A percentile compares a stretch with the other conserved stretches of the same genome.
phyloP scores from a whole-genome alignment of 345 rosid genomes.

The Eutrema japonicum region DNA sequence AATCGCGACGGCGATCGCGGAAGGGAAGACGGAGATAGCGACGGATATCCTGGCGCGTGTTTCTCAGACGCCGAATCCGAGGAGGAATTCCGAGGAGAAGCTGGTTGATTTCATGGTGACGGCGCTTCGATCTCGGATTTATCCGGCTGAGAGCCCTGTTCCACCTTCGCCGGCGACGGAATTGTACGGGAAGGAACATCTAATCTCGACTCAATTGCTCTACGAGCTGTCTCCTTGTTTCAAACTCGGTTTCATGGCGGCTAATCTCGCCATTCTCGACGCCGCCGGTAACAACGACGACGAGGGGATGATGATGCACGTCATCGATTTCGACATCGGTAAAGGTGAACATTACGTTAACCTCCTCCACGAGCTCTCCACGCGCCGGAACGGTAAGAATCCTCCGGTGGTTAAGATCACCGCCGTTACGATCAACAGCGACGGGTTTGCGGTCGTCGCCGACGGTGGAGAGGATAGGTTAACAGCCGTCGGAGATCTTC shows the following conservation, averaged over 20 bases:
- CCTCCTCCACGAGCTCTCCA: conserved; percentile 70
- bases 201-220: conserved; percentile 58
- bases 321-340: conserved; percentile 84
- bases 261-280: conserved; percentile 80
- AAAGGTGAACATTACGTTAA: conserved; percentile 74
- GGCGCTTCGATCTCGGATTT: conserved; percentile 67
- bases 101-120: conserved; percentile 61
- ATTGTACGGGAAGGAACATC: conserved; percentile 64
- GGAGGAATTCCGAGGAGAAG: conserved; percentile 74
- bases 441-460: conserved; percentile 14
- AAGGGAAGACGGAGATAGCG: conserved; percentile 63
- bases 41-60: conserved; percentile 68
- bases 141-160: conserved; percentile 52
- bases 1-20: conserved; percentile 77
- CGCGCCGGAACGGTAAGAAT: conserved; percentile 41
- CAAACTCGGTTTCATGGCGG: conserved; percentile 82
- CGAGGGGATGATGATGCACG: conserved; percentile 47
- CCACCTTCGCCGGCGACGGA: conserved; percentile 55
- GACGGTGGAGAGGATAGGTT: conserved; percentile 57
- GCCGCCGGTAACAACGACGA: conserved; percentile 37
- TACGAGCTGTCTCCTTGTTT: conserved; percentile 82
- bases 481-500: conserved; percentile 49
- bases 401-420: conserved; percentile 61
- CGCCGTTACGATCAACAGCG: conserved; percentile 52
- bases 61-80: conserved; percentile 53